Percentiles rank a stretch among this genome's conserved stretches.
Evolutionary conservation across 352 stramenopile genomes (phyloP).

Genomic region (Phytopythium delawarense): DNA sequence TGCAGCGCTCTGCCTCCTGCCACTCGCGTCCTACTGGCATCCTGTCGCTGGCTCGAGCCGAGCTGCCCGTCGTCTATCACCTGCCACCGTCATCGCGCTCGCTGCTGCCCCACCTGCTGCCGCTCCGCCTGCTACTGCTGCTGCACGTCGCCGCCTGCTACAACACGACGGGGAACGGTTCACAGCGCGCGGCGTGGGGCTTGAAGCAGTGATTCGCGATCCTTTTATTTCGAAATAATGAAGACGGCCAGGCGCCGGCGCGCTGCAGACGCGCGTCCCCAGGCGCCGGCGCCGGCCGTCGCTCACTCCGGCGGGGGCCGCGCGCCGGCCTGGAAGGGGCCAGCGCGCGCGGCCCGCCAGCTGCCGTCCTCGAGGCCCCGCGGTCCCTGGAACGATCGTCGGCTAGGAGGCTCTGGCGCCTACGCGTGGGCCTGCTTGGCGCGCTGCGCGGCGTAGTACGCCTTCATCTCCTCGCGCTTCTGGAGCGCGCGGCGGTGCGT

Average conservation of each 20-base stretch:
- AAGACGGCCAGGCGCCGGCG: conserved; percentile 35
- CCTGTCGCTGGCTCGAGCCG: no score
- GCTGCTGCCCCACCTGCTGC: no score
- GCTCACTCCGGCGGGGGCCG: not conserved
- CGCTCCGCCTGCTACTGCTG: no score
- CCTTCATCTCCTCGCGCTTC: conserved; percentile 99
- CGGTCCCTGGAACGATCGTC: conserved; percentile 38
- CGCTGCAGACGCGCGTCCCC: not conserved
- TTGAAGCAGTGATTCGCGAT: conserved; percentile 64
- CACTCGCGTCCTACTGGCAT: no score
- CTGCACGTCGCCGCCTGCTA: not conserved
- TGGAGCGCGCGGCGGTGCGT: conserved; percentile 97
- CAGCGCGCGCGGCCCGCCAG: not conserved
- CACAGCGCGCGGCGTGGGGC: conserved; percentile 2
- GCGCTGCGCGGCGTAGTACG: conserved; percentile 95
- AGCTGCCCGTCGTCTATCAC: no score
- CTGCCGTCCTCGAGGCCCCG: conserved; percentile 4
- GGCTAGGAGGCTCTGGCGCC: conserved; percentile 19
- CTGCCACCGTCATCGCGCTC: no score
- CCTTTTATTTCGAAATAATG: conserved; percentile 79
- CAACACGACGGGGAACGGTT: conserved; percentile 5
- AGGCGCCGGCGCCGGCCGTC: not conserved
- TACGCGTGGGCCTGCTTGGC: conserved; percentile 90
- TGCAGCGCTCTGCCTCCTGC: no score
- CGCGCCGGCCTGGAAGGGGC: not conserved